A percentile compares a stretch with the other conserved stretches of the same genome.
These are phyloP conservation scores for Hanseniaspora guilliermondii DNA, from an alignment of 805 yeast genomes.

Conservation along the genomic window DNA sequence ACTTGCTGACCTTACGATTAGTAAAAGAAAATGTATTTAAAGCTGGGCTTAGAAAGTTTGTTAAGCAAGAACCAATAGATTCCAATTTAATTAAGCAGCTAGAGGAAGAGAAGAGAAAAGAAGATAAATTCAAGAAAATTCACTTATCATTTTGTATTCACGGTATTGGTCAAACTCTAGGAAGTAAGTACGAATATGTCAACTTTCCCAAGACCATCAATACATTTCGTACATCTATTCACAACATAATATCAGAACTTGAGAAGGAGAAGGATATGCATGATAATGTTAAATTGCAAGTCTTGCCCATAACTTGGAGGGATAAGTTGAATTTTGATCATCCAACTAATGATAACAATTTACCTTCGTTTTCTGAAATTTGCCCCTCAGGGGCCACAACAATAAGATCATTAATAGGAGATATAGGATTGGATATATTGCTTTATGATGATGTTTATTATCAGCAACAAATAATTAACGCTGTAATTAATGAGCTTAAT, in stretches of 20 bases:
- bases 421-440: slow-evolving; percentile 72
- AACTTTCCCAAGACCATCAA: slow-evolving; percentile 80
- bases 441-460: slow-evolving; percentile 65
- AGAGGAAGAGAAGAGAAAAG: neutral
- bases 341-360: slow-evolving; percentile 33
- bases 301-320: slow-evolving; percentile 87
- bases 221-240: slow-evolving; percentile 47
- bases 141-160: slow-evolving; percentile 76
- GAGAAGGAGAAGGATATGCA: slow-evolving; percentile 35
- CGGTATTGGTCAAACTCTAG: slow-evolving; percentile 87
- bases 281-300: slow-evolving; percentile 56
- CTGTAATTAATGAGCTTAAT: slow-evolving; percentile 55
- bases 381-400: slow-evolving; percentile 70
- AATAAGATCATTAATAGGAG: slow-evolving; percentile 67
- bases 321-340: slow-evolving; percentile 53
- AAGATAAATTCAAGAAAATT: neutral
- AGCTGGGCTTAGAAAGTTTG: slow-evolving; percentile 6
- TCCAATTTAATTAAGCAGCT: neutral
- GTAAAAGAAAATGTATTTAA: slow-evolving; percentile 4
- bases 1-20: neutral
- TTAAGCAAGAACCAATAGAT: neutral
- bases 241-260: slow-evolving; percentile 31
- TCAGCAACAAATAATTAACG: slow-evolving; percentile 45
- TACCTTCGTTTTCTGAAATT: slow-evolving; percentile 58
- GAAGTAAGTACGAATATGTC: slow-evolving; percentile 63